phyloP scores from a whole-genome alignment of 345 rosid genomes.

The Eucalyptus urophylla region DNA sequence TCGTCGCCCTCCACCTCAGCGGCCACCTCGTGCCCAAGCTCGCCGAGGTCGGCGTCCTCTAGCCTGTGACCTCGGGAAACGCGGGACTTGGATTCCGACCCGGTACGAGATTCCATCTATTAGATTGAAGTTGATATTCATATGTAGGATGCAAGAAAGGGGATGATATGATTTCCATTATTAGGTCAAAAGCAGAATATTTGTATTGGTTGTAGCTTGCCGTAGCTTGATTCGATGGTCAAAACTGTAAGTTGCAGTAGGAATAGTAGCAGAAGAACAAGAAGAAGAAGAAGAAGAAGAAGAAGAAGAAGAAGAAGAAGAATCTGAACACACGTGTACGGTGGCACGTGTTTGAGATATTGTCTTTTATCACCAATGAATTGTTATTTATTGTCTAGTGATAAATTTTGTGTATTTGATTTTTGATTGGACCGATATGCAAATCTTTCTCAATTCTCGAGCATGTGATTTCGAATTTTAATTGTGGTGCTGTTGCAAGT shows the following conservation, averaged over 20 bases:
- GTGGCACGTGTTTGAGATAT: not conserved
- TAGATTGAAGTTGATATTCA: not conserved
- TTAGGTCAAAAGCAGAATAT: not conserved
- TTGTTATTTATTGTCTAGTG: not conserved
- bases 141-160: not conserved
- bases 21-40: slow-evolving; percentile 36
- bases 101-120: not conserved
- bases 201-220: not conserved
- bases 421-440: not conserved
- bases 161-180: not conserved
- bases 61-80: not conserved
- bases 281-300: not conserved
- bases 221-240: not conserved
- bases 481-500: not conserved
- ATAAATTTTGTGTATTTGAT: not conserved
- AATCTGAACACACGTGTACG: not conserved
- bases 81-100: not conserved
- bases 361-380: not conserved
- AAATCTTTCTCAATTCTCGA: not conserved
- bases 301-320: no score
- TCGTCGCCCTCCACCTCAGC: slow-evolving; percentile 33
- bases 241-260: not conserved
- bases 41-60: slow-evolving; percentile 27
- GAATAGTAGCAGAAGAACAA: not conserved
- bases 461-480: not conserved